A percentile compares a stretch with the other conserved stretches of the same genome.
Evolutionary conservation across 352 stramenopile genomes (phyloP).

Genomic region (Elongisporangium undulatum): DNA sequence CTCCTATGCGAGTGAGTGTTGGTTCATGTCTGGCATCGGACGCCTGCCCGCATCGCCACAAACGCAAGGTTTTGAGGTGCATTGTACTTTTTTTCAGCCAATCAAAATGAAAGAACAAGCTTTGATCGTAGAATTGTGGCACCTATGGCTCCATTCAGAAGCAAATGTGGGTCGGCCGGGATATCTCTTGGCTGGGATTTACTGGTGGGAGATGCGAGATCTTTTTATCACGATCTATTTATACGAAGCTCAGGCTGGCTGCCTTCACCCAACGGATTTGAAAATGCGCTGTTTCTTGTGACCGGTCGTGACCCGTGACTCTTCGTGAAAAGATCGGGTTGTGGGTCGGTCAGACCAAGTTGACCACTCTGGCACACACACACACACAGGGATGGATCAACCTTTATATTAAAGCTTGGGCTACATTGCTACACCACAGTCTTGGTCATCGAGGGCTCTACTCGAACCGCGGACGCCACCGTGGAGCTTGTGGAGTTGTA

Average conservation of each 20-base stretch:
- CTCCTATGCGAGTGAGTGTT: neutral
- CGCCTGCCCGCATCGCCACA: neutral
- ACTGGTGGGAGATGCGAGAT: neutral
- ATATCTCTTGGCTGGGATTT: neutral
- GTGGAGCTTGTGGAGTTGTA: slow-evolving; percentile 27
- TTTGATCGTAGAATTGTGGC: neutral
- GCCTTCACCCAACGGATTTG: neutral
- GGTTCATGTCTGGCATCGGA: neutral
- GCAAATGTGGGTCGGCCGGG: neutral
- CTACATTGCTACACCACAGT: slow-evolving; percentile 1
- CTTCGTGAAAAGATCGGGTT: neutral
- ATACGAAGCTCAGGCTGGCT: neutral
- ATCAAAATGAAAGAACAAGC: neutral
- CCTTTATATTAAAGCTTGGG: neutral
- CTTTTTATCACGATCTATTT: neutral
- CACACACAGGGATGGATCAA: neutral
- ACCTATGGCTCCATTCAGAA: neutral
- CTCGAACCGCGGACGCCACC: neutral
- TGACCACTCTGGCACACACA: neutral
- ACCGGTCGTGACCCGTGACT: neutral
- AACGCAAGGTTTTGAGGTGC: neutral
- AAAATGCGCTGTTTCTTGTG: neutral
- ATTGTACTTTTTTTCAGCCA: neutral
- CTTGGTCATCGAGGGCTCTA: slow-evolving; percentile 1
- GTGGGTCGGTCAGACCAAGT: neutral